Conservation (phyloP, 257 asterid species). For the Solanum lignicaule region DNA sequence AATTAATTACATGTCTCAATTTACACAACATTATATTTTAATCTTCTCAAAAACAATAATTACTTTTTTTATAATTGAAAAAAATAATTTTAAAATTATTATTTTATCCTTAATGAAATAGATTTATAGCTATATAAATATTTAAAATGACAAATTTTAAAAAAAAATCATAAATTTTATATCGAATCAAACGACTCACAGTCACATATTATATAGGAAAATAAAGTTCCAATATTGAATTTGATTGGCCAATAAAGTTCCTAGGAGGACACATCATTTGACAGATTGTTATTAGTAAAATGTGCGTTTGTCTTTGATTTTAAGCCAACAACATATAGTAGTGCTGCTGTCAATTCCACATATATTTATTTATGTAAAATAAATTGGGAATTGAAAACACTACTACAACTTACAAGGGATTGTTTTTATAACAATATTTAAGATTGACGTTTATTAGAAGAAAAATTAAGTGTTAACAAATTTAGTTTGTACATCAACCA, state of each 20-base stretch:
- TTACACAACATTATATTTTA: neutral
- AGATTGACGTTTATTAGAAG: neutral
- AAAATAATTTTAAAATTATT: neutral
- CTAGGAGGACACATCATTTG: neutral
- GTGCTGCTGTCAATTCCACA: neutral
- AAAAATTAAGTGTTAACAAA: neutral
- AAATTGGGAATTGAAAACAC: neutral
- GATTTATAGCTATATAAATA: no score
- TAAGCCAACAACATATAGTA: neutral
- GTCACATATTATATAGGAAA: neutral
- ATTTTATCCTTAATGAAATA: no score
- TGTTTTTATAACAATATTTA: neutral
- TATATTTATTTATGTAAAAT: neutral
- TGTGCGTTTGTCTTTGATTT: neutral
- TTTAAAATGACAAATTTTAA: no score
- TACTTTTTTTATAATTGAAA: neutral
- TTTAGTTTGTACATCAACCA: neutral
- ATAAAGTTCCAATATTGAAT: neutral
- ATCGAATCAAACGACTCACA: fast-evolving
- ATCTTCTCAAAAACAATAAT: neutral
- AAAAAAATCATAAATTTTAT: neutral
- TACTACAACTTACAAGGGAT: neutral
- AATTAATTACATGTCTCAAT: neutral
- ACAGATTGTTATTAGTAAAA: neutral
- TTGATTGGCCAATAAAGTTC: neutral